Evolutionary conservation across 352 stramenopile species (phyloP), one percentile per base, ranked within the genome.

Genomic region (Pythium dissotocum): DNA sequence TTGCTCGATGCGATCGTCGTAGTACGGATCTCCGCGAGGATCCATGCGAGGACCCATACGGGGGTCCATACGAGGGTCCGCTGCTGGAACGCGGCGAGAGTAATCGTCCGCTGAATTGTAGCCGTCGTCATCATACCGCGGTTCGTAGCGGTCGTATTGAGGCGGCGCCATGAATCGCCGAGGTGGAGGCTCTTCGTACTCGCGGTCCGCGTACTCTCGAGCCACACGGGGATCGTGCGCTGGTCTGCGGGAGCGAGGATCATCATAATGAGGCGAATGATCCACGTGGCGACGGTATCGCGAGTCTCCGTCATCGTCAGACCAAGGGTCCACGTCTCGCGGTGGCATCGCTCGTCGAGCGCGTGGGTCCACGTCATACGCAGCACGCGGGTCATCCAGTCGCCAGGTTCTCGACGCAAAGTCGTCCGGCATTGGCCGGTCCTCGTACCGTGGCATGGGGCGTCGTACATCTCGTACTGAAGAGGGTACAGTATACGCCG

Each of bases 381-480:
- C 12, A 32, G 38, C 36, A 12, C 40, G 28, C 1, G 38, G 28
- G n/a, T 67, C 52, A 7, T 30, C 18, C 60, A 44, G 14, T 13
- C 51, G 42, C 9, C 33, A 14, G 0, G 58, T 40, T 10, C 42
- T 24, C 7, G 40, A 44, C 9, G 54, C 64, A 36, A 55, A 67
- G 16, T 52, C 46, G 9, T 67, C 53, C 10, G 59, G 51, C 21
- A 33, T 46, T n/a, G 52, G 33, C 0, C 53, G 53, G 6, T 52
- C 58, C 18, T 63, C 66, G 21, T 67, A 59, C 13, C 32, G 13
- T 10, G 58, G 59, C 16, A 44, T 8, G 14, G 33, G 46, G 6
- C 35, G 59, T 7, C 52, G 53, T 9, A 55, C 48, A 12, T 61
- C 66, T n/a, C 60, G 66, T 12, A 66, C 36, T 1, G 52, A 55